A percentile compares a stretch with the other conserved stretches of the same genome.
Evolutionary conservation across 1,284 basidiomycete species (phyloP).

Genomic region (Erythrobasidium hasegawianum): DNA sequence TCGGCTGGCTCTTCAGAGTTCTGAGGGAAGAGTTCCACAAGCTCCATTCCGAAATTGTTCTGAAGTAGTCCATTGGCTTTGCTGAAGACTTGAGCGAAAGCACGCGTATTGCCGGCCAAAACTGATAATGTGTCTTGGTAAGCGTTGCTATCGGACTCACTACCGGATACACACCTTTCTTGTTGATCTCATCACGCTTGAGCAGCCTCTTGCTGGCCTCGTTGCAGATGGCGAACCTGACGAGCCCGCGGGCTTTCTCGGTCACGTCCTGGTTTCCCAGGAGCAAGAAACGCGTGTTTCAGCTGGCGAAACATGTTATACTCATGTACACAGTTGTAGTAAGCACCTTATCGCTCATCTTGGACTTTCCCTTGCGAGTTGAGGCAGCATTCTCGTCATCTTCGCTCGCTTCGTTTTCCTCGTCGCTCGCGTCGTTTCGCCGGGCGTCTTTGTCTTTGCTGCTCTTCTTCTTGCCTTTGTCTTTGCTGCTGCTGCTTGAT

Average conservation of each 20-base stretch:
- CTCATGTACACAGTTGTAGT: background rate
- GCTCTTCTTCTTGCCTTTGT: constrained; percentile 15
- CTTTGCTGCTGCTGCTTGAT: constrained; percentile 10
- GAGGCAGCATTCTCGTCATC: constrained; percentile 1
- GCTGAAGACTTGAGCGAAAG: constrained; percentile 9
- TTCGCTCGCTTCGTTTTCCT: background rate
- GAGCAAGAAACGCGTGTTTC: background rate
- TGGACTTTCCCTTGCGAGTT: constrained; percentile 9
- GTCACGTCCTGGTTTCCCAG: constrained; percentile 12
- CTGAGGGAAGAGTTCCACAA: constrained; percentile 11
- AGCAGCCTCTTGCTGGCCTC: constrained; percentile 21
- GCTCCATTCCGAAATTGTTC: constrained; percentile 19
- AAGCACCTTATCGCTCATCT: constrained; percentile 3
- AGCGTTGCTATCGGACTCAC: background rate
- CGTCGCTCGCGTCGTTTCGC: constrained; percentile 4
- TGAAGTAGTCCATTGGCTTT: constrained; percentile 22
- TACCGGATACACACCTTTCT: constrained; percentile 14
- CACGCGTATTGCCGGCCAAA: constrained; percentile 11
- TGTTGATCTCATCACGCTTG: constrained; percentile 34
- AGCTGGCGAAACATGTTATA: constrained; percentile 2
- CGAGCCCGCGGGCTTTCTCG: constrained; percentile 20
- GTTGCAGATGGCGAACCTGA: constrained; percentile 30
- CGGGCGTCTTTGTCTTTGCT: constrained; percentile 9
- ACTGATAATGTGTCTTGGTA: background rate
- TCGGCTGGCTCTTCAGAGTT: constrained; percentile 2